Conservation (phyloP, 2,329 filamentous ascomycete genomes). For the Harringtonia lauricola region DNA sequence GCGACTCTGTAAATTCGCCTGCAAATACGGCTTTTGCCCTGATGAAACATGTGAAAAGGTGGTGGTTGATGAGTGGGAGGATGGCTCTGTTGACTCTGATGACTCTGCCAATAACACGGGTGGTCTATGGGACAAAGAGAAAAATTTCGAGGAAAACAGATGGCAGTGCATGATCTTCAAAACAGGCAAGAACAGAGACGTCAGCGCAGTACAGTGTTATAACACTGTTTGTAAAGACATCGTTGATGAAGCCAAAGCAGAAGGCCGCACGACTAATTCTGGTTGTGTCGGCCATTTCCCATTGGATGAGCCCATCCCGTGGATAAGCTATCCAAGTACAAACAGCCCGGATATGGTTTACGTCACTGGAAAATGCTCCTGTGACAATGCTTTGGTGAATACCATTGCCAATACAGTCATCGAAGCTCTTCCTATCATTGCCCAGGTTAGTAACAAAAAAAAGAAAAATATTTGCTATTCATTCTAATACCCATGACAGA, state of each 20-base stretch:
- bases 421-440: constrained; percentile 10
- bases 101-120: neutral
- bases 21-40: constrained; percentile 13
- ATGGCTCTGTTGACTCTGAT: neutral
- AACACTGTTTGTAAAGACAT: constrained; percentile 3
- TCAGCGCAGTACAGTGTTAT: neutral
- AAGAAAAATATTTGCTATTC: neutral
- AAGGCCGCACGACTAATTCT: constrained; percentile 6
- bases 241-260: constrained; percentile 3
- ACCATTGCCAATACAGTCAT: constrained; percentile 5
- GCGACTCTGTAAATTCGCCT: constrained; percentile 12
- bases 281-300: constrained; percentile 8
- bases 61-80: constrained; percentile 1
- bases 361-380: constrained; percentile 3
- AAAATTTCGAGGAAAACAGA: neutral
- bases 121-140: too few species aligned
- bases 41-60: constrained; percentile 7
- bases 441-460: constrained; percentile 3
- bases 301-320: constrained; percentile 7
- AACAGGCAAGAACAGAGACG: neutral
- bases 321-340: neutral
- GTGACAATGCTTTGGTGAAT: constrained; percentile 10
- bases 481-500: neutral
- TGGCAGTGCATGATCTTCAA: neutral
- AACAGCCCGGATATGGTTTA: neutral